Base-by-base conservation (phyloP, 352 stramenopile genomes). In the Elongisporangium undulatum region DNA sequence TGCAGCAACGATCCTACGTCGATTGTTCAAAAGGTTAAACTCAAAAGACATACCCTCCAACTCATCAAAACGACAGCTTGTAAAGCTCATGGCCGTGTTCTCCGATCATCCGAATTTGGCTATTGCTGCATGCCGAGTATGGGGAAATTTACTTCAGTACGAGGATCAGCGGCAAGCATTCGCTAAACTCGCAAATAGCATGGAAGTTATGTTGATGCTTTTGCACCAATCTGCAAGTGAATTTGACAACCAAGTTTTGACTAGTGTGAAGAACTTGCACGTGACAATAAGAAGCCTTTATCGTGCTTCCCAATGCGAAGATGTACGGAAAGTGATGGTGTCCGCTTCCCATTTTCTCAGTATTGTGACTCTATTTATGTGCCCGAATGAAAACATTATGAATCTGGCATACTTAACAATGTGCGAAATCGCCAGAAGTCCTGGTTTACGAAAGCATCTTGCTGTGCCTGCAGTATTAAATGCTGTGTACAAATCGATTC, bases 11-110 rank as follows among this genome's bases (percentile, higher is more conserved):
- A 52, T 91, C 0, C 59, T 89, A 10, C 69, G 82, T 17, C 62
- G 82, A 17, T 22, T 91, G 17, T 89, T 87, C 63, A 91, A 89
- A 56, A 64, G 64, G 10, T 55, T 85, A 15, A 87, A 89, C 26
- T 53, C 55, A 1, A 10, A 20, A 4, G 67, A 75, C 9, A 71
- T 76, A 12, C 82, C 79, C 2, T 82, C 71, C 15, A 54, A 61
- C 48, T 63, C 68, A 17, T 60, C 77, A n/a, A 69, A 75, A 22
- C 75, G 79, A 9, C 75, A 88, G 34, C 58, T 89, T 1, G 69
- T 60, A 0, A 79, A 74, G 12, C 60, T 89, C 13, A 15, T 89
- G 38, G 49, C 41, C 24, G 24, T 49, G 5, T 21, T 10, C 12
- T 26, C 58, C 8, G 53, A 56, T 26, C 9, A 19, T 9, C 16